Conservation (phyloP, 2,329 filamentous ascomycete genomes). For the Xylariales sp. region DNA sequence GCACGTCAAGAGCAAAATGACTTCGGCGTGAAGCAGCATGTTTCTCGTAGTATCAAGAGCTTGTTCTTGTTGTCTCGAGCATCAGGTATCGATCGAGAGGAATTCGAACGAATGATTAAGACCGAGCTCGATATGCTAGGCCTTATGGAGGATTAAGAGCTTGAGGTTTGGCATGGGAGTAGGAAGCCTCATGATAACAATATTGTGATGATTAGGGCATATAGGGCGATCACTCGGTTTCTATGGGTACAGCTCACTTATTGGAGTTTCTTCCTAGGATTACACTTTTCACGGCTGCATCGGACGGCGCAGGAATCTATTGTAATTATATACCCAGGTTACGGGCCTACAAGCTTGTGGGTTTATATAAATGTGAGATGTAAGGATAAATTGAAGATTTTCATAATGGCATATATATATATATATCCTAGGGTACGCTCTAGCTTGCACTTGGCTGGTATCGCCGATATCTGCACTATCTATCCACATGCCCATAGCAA, state of each 20-base stretch:
- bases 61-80: constrained; percentile 76
- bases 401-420: neutral
- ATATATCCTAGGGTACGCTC: neutral
- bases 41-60: constrained; percentile 81
- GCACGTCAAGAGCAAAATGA: constrained; percentile 72
- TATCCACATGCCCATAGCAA: too few relatives aligned
- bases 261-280: constrained; percentile 7
- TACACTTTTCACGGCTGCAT: constrained; percentile 31
- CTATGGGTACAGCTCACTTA: constrained; percentile 5
- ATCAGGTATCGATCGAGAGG: constrained; percentile 77
- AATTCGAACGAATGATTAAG: constrained; percentile 79
- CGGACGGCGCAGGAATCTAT: constrained; percentile 31
- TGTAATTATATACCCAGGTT: constrained; percentile 28
- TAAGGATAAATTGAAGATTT: constrained; percentile 26
- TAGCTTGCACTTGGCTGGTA: too few relatives aligned
- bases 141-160: constrained; percentile 69
- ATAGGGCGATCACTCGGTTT: constrained; percentile 8
- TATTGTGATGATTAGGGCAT: constrained; percentile 25
- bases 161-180: neutral
- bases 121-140: constrained; percentile 77
- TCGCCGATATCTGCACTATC: too few relatives aligned
- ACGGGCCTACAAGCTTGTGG: neutral
- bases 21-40: constrained; percentile 81
- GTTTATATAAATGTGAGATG: constrained; percentile 7
- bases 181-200: constrained; percentile 3